phyloP scores from a whole-genome alignment of 257 asterid species.

The Salvia hispanica region DNA sequence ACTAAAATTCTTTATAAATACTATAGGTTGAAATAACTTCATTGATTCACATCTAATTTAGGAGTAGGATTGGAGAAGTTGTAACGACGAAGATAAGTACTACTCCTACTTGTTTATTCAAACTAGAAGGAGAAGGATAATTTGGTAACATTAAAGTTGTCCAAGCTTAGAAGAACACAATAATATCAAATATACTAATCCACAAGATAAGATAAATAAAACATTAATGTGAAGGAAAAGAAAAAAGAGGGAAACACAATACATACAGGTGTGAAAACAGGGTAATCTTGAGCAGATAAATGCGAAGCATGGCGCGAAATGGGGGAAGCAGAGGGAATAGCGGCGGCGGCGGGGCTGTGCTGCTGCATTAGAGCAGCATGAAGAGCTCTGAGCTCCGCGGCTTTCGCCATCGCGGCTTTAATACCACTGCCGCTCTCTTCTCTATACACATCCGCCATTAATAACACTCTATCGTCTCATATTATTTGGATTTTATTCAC shows the following conservation, averaged over 20 bases:
- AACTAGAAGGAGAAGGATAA: too few relatives aligned
- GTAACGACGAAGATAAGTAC: too few relatives aligned
- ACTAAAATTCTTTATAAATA: too few relatives aligned
- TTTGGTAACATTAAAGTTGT: neutral
- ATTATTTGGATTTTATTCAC: neutral
- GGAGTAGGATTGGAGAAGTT: too few relatives aligned
- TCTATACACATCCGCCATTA: slow-evolving; percentile 47
- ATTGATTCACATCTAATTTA: too few relatives aligned
- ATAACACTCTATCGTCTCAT: neutral
- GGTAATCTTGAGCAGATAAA: slow-evolving; percentile 85
- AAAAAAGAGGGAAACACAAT: neutral
- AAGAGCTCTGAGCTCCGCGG: slow-evolving; percentile 82
- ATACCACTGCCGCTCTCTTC: slow-evolving; percentile 27
- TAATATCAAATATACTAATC: neutral
- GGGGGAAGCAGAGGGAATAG: slow-evolving; percentile 58
- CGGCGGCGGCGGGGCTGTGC: slow-evolving; percentile 40
- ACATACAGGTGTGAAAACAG: slow-evolving; percentile 90
- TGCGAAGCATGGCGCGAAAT: slow-evolving; percentile 56
- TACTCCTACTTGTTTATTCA: too few relatives aligned
- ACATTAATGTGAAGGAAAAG: neutral
- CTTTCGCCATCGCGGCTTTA: slow-evolving; percentile 72
- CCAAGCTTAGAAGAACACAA: neutral
- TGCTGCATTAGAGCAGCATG: slow-evolving; percentile 78
- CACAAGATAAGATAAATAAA: neutral
- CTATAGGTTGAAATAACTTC: too few relatives aligned